These are phyloP conservation scores for Rhodotorula sp. DNA, from an alignment of 1,284 basidiomycete species.

Conservation along the genomic window DNA sequence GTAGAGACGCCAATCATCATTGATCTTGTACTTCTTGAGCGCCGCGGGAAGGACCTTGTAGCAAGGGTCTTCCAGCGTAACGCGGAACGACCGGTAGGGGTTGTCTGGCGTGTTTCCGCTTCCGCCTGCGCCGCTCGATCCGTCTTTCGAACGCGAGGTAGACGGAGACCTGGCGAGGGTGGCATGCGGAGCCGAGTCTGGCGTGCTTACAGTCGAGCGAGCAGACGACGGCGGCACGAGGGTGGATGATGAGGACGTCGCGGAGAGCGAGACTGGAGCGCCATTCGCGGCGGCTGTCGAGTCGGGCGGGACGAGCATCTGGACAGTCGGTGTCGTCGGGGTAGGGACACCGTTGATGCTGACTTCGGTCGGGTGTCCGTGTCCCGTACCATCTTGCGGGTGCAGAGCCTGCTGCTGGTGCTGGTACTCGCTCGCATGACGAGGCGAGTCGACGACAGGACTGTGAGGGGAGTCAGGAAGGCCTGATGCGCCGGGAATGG, in stretches of 20 bases:
- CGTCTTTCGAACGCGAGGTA: background rate
- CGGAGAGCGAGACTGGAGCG: background rate
- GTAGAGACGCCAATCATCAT: constrained; percentile 98
- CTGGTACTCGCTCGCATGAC: constrained; percentile 15
- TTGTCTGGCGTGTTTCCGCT: constrained; percentile 45
- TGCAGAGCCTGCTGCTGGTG: constrained; percentile 16
- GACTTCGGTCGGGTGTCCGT: constrained; percentile 13
- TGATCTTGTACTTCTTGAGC: constrained; percentile 97
- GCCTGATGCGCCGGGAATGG: background rate
- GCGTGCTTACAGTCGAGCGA: background rate
- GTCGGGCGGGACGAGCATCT: constrained; percentile 21
- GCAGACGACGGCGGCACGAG: background rate
- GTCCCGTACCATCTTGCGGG: background rate
- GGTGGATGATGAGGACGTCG: background rate
- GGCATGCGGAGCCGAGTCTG: background rate
- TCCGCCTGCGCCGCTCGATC: background rate
- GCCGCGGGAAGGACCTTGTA: constrained; percentile 97
- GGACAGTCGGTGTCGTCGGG: constrained; percentile 36
- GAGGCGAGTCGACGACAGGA: constrained; percentile 32
- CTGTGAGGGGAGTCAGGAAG: constrained; percentile 34
- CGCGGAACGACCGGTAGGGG: constrained; percentile 53
- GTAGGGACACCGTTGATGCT: constrained; percentile 31
- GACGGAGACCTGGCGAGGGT: background rate
- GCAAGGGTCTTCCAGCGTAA: constrained; percentile 88
- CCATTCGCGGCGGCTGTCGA: constrained; percentile 2